Conservation (phyloP, 2,329 filamentous ascomycete species). For the Neonectria faginata region DNA sequence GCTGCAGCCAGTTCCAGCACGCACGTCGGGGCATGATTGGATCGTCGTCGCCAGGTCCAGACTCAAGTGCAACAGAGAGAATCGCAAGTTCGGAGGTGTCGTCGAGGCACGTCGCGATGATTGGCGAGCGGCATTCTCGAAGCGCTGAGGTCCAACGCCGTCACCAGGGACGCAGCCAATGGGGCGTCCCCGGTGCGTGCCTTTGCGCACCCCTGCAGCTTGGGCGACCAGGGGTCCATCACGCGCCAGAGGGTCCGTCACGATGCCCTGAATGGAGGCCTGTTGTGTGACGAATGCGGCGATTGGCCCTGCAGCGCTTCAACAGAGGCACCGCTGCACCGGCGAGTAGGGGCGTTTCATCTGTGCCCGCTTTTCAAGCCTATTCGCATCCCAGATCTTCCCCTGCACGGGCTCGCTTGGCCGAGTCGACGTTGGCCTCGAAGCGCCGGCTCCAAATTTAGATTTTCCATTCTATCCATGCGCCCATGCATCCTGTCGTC, state of each 20-base stretch:
- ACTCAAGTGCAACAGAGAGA: slow-evolving; percentile 33
- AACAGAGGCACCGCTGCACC: slow-evolving; percentile 25
- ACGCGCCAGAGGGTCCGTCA: slow-evolving; percentile 39
- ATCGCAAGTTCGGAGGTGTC: slow-evolving; percentile 27
- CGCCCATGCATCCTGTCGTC: slow-evolving; percentile 25
- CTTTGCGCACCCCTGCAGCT: slow-evolving; percentile 20
- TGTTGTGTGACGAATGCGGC: slow-evolving; percentile 39
- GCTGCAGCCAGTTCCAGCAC: slow-evolving; percentile 28
- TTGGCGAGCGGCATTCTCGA: slow-evolving; percentile 45
- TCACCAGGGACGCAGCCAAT: slow-evolving; percentile 46
- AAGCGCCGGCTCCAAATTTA: slow-evolving; percentile 39
- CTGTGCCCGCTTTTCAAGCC: slow-evolving; percentile 13
- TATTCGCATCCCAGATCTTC: slow-evolving; percentile 10
- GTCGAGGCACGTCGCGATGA: slow-evolving; percentile 35
- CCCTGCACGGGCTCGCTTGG: slow-evolving; percentile 7
- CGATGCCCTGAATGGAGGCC: slow-evolving; percentile 1
- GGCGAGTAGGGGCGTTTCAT: slow-evolving; percentile 40
- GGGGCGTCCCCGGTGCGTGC: slow-evolving; percentile 18
- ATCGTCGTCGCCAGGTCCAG: slow-evolving; percentile 32
- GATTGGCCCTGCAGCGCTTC: slow-evolving; percentile 37
- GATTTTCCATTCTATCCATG: slow-evolving; percentile 23
- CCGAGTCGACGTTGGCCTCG: slow-evolving; percentile 27
- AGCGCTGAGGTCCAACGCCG: slow-evolving; percentile 45
- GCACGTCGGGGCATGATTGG: slow-evolving; percentile 39
- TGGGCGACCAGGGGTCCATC: slow-evolving; percentile 33